These are phyloP conservation scores for Candida krabiensis DNA, from an alignment of 805 yeast genomes.

Conservation along the genomic window DNA sequence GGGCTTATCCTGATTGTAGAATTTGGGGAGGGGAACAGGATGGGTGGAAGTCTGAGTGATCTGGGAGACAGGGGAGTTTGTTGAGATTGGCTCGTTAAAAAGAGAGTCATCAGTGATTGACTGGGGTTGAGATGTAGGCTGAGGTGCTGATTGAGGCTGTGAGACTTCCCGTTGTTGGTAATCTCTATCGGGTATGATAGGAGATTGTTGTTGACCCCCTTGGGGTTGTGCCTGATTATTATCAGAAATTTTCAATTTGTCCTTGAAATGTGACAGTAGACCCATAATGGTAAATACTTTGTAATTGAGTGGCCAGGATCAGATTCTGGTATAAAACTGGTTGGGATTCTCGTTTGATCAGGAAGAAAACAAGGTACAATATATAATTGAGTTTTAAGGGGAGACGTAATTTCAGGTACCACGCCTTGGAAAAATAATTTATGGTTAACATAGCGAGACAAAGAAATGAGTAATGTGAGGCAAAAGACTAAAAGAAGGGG, in stretches of 20 bases:
- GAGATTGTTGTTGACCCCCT: background rate
- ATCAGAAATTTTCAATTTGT: conserved; percentile 10
- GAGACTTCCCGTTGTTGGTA: conserved; percentile 2
- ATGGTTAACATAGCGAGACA: no score
- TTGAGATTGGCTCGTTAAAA: conserved; percentile 23
- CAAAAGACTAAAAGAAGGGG: no score
- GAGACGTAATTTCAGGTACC: no score
- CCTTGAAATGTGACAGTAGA: conserved; percentile 17
- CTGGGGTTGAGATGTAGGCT: conserved; percentile 19
- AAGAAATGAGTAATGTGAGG: no score
- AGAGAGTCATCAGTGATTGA: conserved; percentile 11
- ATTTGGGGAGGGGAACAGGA: conserved; percentile 61
- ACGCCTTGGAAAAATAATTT: no score
- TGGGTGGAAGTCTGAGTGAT: conserved; percentile 58
- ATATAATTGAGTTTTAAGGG: no score
- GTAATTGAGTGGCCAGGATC: no score
- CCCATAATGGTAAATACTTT: conserved; percentile 22
- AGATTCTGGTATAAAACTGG: no score
- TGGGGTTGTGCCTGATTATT: background rate
- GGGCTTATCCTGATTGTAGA: conserved; percentile 42
- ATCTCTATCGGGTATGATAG: background rate
- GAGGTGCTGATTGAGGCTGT: conserved; percentile 26
- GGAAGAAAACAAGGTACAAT: no score
- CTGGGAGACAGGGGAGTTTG: conserved; percentile 19
- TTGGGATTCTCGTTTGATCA: no score